Conservation (phyloP, 345 rosid genomes). For the Populus deltoides region DNA sequence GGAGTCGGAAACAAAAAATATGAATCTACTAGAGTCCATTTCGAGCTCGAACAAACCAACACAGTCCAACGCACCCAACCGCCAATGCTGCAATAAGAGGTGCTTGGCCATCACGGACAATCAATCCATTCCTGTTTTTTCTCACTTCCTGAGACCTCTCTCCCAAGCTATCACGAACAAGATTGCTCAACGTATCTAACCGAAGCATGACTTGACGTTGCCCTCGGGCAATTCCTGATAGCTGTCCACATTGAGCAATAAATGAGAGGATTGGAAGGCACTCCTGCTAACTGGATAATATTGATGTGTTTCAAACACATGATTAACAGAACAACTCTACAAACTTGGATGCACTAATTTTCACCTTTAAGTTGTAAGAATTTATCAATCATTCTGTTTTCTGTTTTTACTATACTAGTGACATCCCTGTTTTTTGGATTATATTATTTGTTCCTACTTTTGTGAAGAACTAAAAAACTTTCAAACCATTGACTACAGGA, state of each 20-base stretch:
- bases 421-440: neutral
- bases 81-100: slow-evolving; percentile 42
- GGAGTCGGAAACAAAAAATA: neutral
- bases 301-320: neutral
- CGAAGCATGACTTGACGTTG: slow-evolving; percentile 79
- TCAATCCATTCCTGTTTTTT: slow-evolving; percentile 29
- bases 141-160: slow-evolving; percentile 41
- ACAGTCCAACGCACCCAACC: slow-evolving; percentile 61
- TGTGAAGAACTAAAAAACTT: neutral
- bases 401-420: neutral
- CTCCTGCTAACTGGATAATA: neutral
- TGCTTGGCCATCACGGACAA: slow-evolving; percentile 43
- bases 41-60: slow-evolving; percentile 48
- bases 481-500: neutral
- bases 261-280: slow-evolving; percentile 14
- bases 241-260: slow-evolving; percentile 35
- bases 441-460: neutral
- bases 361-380: no score
- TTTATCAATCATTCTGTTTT: neutral
- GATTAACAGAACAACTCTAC: neutral
- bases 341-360: neutral
- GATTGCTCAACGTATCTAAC: slow-evolving; percentile 60
- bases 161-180: slow-evolving; percentile 48
- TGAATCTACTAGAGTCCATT: slow-evolving; percentile 22
- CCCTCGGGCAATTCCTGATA: slow-evolving; percentile 55